phyloP scores from a whole-genome alignment of 768 basidiomycete species.

The Russula vinacea region DNA sequence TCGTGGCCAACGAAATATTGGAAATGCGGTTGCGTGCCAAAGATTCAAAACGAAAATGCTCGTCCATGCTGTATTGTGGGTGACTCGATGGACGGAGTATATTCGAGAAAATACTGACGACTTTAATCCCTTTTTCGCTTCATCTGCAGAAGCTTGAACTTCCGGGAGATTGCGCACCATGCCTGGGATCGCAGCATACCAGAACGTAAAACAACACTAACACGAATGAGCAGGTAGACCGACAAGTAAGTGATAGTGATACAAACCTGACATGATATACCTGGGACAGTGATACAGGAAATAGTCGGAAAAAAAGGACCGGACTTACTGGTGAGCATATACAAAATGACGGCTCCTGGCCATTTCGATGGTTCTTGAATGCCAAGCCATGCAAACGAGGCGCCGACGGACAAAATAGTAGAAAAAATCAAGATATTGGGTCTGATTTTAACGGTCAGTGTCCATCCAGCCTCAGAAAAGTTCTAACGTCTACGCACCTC shows the following conservation, averaged over 20 bases:
- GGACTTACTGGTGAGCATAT: slow-evolving; percentile 59
- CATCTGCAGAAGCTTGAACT: slow-evolving; percentile 50
- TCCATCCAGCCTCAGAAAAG: not conserved
- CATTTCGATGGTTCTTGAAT: slow-evolving; percentile 63
- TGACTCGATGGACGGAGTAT: not conserved
- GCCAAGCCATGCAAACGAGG: slow-evolving; percentile 77
- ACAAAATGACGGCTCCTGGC: slow-evolving; percentile 58
- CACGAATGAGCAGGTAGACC: not conserved
- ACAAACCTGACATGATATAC: slow-evolving; percentile 67
- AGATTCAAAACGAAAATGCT: slow-evolving; percentile 56
- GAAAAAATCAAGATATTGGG: slow-evolving; percentile 78
- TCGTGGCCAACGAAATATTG: slow-evolving; percentile 69
- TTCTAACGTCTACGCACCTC: slow-evolving; percentile 45
- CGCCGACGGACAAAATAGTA: slow-evolving; percentile 60
- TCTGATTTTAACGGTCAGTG: slow-evolving; percentile 35
- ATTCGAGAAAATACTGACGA: slow-evolving; percentile 37
- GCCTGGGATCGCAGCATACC: slow-evolving; percentile 81
- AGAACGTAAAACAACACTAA: slow-evolving; percentile 70
- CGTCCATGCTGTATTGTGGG: slow-evolving; percentile 38
- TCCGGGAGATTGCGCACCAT: slow-evolving; percentile 67
- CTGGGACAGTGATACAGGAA: slow-evolving; percentile 36
- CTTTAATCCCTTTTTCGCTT: slow-evolving; percentile 45
- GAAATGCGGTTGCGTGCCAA: slow-evolving; percentile 69
- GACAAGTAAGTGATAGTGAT: not conserved
- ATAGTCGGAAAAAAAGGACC: not conserved